A percentile compares a stretch with the other conserved stretches of the same genome.
phyloP scores from a whole-genome alignment of 129 eudicot species.

The Flaveria bidentis region DNA sequence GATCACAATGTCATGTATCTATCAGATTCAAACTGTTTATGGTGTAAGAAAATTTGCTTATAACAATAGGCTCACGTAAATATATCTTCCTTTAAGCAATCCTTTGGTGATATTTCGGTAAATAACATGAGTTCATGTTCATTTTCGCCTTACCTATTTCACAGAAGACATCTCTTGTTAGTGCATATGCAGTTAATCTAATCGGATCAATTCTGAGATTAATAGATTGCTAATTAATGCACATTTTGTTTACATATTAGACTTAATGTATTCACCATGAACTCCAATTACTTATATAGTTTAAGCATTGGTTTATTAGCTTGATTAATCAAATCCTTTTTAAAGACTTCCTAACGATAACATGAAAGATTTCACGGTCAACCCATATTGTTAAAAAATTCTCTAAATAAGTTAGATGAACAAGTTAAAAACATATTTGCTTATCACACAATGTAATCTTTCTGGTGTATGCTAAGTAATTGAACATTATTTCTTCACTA shows the following conservation, averaged over 20 bases:
- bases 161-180: constrained; percentile 5
- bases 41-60: neutral
- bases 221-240: neutral
- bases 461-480: neutral
- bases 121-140: neutral
- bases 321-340: neutral
- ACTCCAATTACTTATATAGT: neutral
- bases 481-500: neutral
- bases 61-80: constrained; percentile 8
- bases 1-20: neutral
- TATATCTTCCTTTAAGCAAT: neutral
- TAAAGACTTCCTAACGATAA: neutral
- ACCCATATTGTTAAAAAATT: neutral
- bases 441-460: constrained; percentile 24
- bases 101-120: neutral
- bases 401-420: neutral
- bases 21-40: neutral
- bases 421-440: neutral
- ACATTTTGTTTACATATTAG: constrained; percentile 20
- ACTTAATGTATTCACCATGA: constrained; percentile 5
- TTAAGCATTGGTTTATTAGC: neutral
- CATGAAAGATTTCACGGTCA: neutral
- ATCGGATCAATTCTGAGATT: neutral
- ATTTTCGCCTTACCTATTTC: neutral
- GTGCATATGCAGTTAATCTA: neutral